These are phyloP conservation scores for Wickerhamomyces mucosus DNA, from an alignment of 805 yeast species.

Conservation along the genomic window DNA sequence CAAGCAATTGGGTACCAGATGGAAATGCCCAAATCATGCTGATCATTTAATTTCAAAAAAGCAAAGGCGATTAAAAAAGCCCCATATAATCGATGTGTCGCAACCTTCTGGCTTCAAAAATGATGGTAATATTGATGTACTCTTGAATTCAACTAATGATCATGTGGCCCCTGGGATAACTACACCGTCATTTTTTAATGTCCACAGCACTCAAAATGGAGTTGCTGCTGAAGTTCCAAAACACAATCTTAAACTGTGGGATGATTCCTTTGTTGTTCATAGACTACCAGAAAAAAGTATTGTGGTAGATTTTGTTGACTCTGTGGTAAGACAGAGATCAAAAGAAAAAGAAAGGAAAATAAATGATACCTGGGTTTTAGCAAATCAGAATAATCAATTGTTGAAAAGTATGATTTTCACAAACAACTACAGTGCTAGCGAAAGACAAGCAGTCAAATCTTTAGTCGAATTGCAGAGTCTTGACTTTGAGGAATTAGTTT, in stretches of 20 bases:
- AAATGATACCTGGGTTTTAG: constrained; percentile 24
- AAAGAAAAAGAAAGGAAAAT: constrained; percentile 23
- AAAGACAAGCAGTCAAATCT: constrained; percentile 25
- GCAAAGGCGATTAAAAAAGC: constrained; percentile 40
- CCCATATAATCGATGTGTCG: constrained; percentile 43
- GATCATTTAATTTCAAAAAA: constrained; percentile 20
- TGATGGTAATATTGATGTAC: constrained; percentile 52
- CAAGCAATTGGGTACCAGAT: constrained; percentile 66
- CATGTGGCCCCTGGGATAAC: constrained; percentile 23
- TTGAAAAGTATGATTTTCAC: constrained; percentile 23
- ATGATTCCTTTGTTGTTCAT: constrained; percentile 40
- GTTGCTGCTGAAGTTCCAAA: constrained; percentile 24
- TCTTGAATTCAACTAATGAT: constrained; percentile 29
- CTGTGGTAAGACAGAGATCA: constrained; percentile 28
- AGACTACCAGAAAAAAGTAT: constrained; percentile 61
- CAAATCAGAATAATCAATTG: constrained; percentile 26
- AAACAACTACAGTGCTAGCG: constrained; percentile 16
- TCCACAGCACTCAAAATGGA: constrained; percentile 24
- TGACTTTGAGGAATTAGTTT: constrained; percentile 40
- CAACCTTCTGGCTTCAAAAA: constrained; percentile 40
- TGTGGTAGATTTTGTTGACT: constrained; percentile 56
- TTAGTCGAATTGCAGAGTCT: constrained; percentile 24
- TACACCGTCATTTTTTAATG: constrained; percentile 27
- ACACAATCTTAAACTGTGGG: constrained; percentile 17
- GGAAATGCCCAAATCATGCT: constrained; percentile 90